Percentiles rank a stretch among this genome's conserved stretches.
phyloP scores from a whole-genome alignment of 2,329 filamentous ascomycete species.

The Aspergillus nomiae region DNA sequence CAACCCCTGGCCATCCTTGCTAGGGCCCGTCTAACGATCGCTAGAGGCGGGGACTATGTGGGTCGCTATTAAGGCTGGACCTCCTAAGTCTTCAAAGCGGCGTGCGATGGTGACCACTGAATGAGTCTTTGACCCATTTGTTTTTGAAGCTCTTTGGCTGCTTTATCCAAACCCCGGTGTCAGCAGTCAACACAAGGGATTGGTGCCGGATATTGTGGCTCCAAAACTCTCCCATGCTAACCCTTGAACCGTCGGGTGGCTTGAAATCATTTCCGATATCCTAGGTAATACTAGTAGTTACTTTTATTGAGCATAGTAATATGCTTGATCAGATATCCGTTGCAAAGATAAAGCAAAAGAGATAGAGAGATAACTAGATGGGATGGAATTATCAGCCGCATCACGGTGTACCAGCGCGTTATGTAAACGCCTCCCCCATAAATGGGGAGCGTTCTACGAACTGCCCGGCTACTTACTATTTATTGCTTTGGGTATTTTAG shows the following conservation, averaged over 20 bases:
- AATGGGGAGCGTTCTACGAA: background rate
- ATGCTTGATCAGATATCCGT: background rate
- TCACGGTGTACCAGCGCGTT: background rate
- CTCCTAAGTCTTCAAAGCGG: constrained; percentile 11
- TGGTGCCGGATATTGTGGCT: constrained; percentile 1
- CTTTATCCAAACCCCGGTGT: constrained; percentile 5
- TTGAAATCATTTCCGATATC: background rate
- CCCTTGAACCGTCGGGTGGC: background rate
- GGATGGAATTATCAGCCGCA: background rate
- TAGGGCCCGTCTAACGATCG: constrained; percentile 26
- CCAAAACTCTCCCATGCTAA: constrained; percentile 1
- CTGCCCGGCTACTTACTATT: background rate
- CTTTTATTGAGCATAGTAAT: background rate
- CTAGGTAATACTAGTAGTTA: background rate
- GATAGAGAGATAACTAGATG: background rate
- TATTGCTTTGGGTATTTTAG: constrained; percentile 8
- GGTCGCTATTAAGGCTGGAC: constrained; percentile 26
- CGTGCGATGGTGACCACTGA: constrained; percentile 13
- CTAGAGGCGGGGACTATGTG: constrained; percentile 25
- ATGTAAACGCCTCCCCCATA: background rate
- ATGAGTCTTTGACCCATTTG: constrained; percentile 6
- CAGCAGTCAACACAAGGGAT: constrained; percentile 1
- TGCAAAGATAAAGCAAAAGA: background rate
- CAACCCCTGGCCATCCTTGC: constrained; percentile 23
- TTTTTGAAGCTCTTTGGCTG: constrained; percentile 11